These are phyloP conservation scores for Ascocoryne sarcoides DNA, from an alignment of 2,329 filamentous ascomycete species.

Conservation along the genomic window DNA sequence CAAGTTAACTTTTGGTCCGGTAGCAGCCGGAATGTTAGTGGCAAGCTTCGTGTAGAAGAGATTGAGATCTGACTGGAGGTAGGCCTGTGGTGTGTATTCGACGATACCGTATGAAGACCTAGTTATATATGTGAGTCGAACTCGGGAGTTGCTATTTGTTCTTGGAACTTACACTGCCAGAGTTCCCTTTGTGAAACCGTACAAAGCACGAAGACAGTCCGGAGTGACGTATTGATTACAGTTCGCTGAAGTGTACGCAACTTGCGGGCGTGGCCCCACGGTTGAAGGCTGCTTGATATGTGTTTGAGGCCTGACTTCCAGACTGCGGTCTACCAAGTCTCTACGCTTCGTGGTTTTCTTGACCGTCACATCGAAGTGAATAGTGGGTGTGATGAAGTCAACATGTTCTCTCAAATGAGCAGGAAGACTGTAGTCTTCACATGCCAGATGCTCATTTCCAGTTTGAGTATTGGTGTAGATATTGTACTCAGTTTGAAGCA, in stretches of 20 bases:
- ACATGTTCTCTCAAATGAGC: constrained; percentile 8
- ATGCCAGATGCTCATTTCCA: constrained; percentile 14
- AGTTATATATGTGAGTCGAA: constrained; percentile 1
- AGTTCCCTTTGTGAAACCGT: constrained; percentile 27
- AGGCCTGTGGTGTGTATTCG: constrained; percentile 41
- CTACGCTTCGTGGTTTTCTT: constrained; percentile 10
- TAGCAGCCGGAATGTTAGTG: constrained; percentile 33
- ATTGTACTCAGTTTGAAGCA: constrained; percentile 42
- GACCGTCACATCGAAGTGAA: constrained; percentile 13
- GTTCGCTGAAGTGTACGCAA: constrained; percentile 29
- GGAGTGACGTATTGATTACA: constrained; percentile 10
- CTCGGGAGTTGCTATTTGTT: background rate
- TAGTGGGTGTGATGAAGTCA: constrained; percentile 14
- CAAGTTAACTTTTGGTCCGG: constrained; percentile 36
- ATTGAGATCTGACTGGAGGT: constrained; percentile 39
- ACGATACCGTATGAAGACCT: constrained; percentile 38
- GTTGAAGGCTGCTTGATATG: constrained; percentile 9
- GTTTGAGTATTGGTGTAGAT: constrained; percentile 14
- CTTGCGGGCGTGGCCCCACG: constrained; percentile 3
- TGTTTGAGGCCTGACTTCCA: constrained; percentile 31
- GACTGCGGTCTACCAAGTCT: constrained; percentile 3
- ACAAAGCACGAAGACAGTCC: constrained; percentile 12
- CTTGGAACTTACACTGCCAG: constrained; percentile 4
- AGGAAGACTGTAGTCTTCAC: constrained; percentile 13
- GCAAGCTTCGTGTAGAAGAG: constrained; percentile 38